Conservation (phyloP, 2,329 filamentous ascomycete species). For the Trichophyton benhamiae region DNA sequence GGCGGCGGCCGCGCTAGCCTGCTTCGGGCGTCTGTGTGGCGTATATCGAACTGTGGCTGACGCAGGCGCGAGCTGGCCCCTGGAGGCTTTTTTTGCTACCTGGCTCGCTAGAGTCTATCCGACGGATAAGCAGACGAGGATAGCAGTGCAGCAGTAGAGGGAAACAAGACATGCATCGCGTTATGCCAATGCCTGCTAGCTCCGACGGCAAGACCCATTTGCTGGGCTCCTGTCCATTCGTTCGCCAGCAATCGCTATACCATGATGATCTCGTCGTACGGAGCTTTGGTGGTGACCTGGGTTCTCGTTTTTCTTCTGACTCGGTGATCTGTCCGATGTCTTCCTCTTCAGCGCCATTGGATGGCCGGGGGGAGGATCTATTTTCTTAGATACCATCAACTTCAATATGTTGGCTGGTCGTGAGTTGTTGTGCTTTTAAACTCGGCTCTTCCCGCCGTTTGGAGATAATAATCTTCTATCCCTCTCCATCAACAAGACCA, state of each 20-base stretch:
- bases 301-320: neutral
- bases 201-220: neutral
- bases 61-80: constrained; percentile 3
- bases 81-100: neutral
- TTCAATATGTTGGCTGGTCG: neutral
- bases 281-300: constrained; percentile 1
- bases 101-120: neutral
- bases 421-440: constrained; percentile 1
- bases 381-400: neutral
- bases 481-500: neutral
- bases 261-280: constrained; percentile 7
- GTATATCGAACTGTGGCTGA: constrained; percentile 3
- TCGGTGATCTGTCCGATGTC: constrained; percentile 2
- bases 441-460: constrained; percentile 6
- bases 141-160: neutral
- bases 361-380: neutral
- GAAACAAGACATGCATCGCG: neutral
- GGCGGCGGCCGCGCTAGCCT: constrained; percentile 4
- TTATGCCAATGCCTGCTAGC: constrained; percentile 1
- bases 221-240: neutral
- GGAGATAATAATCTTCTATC: constrained; percentile 4
- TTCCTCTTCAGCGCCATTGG: constrained; percentile 4
- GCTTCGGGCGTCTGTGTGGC: constrained; percentile 4
- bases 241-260: neutral
- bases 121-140: neutral